Percentiles rank a stretch among this genome's conserved stretches.
Conservation (phyloP, 164 flowering plant genomes). For the Kalanchoe fedtschenkoi region DNA sequence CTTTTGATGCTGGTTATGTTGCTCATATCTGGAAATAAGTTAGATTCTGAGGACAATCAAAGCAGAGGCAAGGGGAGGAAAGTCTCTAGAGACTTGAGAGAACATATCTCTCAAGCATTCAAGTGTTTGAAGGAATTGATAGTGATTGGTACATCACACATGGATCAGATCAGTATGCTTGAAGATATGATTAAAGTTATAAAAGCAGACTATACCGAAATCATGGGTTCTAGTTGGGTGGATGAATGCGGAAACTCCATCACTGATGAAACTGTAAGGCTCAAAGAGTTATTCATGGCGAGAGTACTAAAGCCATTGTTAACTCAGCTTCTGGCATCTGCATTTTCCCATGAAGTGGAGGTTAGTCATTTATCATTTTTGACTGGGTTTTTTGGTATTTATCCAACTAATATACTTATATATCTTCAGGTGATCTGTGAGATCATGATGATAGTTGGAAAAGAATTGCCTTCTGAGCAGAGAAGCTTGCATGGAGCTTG, state of each 20-base stretch:
- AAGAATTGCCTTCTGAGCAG: conserved; percentile 31
- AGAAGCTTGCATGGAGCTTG: conserved; percentile 44
- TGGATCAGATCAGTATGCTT: conserved; percentile 25
- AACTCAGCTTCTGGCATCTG: conserved; percentile 39
- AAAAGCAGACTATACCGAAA: conserved; percentile 13
- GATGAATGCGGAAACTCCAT: conserved; percentile 21
- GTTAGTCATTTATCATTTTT: conserved; percentile 20
- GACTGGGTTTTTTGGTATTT: not conserved
- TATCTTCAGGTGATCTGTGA: conserved; percentile 49
- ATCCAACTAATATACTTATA: conserved; percentile 4
- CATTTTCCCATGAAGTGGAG: conserved; percentile 46
- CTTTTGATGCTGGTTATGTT: conserved; percentile 42
- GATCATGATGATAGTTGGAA: conserved; percentile 38
- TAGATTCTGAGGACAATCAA: conserved; percentile 23
- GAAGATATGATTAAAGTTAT: conserved; percentile 37
- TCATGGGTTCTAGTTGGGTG: conserved; percentile 9
- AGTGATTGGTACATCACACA: conserved; percentile 16
- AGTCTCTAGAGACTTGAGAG: conserved; percentile 32
- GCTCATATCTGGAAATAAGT: conserved; percentile 31
- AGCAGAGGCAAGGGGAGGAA: conserved; percentile 38
- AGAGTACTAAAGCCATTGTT: conserved; percentile 48
- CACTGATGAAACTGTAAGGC: conserved; percentile 27
- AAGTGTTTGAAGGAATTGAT: conserved; percentile 59
- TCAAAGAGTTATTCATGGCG: conserved; percentile 30
- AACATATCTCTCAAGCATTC: conserved; percentile 35